Percentiles rank a stretch among this genome's conserved stretches.
These are phyloP conservation scores for Sugiyamaella marilandica DNA, from an alignment of 805 yeast species.

Conservation along the genomic window DNA sequence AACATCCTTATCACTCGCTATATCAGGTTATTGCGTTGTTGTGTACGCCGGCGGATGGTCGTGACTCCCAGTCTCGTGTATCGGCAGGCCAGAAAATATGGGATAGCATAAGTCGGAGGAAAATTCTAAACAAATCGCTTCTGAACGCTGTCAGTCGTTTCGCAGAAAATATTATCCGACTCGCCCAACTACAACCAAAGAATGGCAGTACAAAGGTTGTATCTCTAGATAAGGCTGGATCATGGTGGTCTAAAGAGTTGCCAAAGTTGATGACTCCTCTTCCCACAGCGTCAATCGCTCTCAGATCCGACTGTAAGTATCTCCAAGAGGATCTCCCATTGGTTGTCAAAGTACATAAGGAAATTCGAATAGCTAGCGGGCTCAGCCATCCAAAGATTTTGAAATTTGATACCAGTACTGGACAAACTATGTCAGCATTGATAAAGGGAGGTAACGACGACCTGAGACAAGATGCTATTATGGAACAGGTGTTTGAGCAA, in stretches of 20 bases:
- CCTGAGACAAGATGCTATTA: slow-evolving; percentile 89
- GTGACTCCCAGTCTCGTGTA: slow-evolving; percentile 2
- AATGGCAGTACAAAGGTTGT: not conserved
- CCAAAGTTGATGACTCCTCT: slow-evolving; percentile 49
- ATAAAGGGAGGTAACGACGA: slow-evolving; percentile 89
- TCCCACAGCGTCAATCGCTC: slow-evolving; percentile 52
- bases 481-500: slow-evolving; percentile 93
- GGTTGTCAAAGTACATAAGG: slow-evolving; percentile 43
- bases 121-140: slow-evolving; percentile 28
- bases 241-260: slow-evolving; percentile 55
- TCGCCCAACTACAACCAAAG: not conserved
- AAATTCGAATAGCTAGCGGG: slow-evolving; percentile 72
- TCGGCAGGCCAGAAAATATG: slow-evolving; percentile 18
- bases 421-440: slow-evolving; percentile 52
- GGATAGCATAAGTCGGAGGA: slow-evolving; percentile 1
- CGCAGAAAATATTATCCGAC: slow-evolving; percentile 43
- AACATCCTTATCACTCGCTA: slow-evolving; percentile 70
- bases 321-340: slow-evolving; percentile 36
- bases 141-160: slow-evolving; percentile 46
- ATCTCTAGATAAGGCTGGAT: slow-evolving; percentile 12
- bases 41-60: slow-evolving; percentile 1
- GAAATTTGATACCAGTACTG: slow-evolving; percentile 51
- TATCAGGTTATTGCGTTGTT: slow-evolving; percentile 36
- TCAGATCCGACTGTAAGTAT: slow-evolving; percentile 45
- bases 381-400: slow-evolving; percentile 82